Percentiles rank a stretch among this genome's conserved stretches.
These are phyloP conservation scores for Pichia rugopelliculosa DNA, from an alignment of 805 yeast genomes.

Conservation along the genomic window DNA sequence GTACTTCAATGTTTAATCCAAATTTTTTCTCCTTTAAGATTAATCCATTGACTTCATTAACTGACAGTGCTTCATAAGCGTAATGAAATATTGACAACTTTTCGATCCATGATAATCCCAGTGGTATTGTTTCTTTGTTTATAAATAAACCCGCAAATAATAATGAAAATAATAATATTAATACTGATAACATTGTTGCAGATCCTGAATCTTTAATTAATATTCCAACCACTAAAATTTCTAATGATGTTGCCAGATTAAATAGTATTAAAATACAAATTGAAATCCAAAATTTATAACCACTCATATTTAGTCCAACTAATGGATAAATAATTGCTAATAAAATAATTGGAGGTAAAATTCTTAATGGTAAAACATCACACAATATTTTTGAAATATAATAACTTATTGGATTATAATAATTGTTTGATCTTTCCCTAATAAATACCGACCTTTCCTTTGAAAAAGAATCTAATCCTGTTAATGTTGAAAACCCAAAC, in stretches of 20 bases:
- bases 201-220: constrained; percentile 84
- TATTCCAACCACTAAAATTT: constrained; percentile 82
- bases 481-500: constrained; percentile 90
- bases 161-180: constrained; percentile 75
- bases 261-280: constrained; percentile 67
- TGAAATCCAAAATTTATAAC: constrained; percentile 65
- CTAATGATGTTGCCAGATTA: constrained; percentile 79
- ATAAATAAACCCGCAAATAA: constrained; percentile 91
- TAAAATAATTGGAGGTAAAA: constrained; percentile 84
- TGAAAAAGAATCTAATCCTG: constrained; percentile 85
- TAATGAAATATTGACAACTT: constrained; percentile 89
- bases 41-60: constrained; percentile 86
- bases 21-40: constrained; percentile 81
- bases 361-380: constrained; percentile 86
- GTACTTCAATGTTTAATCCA: constrained; percentile 91
- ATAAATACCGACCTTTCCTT: constrained; percentile 83
- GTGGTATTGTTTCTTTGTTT: constrained; percentile 56
- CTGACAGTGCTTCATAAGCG: constrained; percentile 87
- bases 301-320: constrained; percentile 77
- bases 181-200: constrained; percentile 81
- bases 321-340: constrained; percentile 80
- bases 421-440: constrained; percentile 90
- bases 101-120: constrained; percentile 61
- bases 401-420: constrained; percentile 82
- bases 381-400: constrained; percentile 79